Base-by-base conservation (phyloP, 1,139 yeast species). In the Candida dubliniensis region DNA sequence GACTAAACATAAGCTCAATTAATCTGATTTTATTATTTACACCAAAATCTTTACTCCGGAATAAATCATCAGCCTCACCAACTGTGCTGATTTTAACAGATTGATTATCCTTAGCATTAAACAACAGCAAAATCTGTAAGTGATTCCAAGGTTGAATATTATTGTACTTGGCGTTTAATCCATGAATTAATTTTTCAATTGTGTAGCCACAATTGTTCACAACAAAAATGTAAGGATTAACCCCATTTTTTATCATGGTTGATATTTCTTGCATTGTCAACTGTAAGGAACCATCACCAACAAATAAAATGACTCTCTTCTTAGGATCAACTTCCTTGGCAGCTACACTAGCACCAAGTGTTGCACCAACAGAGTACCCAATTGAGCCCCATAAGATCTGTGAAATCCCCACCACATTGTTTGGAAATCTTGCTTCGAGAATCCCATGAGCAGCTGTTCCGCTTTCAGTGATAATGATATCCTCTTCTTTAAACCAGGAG, bases 391-490 rank as follows among this genome's bases (percentile, higher is more conserved):
- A 88, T 60, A 88, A 74, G 38, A 87, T 95, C 70, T 88, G 96
- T 43, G 95, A 86, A 53, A 88, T 87, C 59, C 95, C 95, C 53
- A 79, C 68, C 37, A 84, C 76, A 63, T 82, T 71, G 59, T 77
- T 70, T 52, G 96, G 95, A 82, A 85, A 87, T 60, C 80, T 79
- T 37, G 93, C 76, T 61, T 83, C 87, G 55, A 84, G 79, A 54
- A 88, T 82, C 69, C 96, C 96, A 61, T 88, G 87, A 33, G 95
- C 88, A 31, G 95, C 84, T 36, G 96, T 88, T 69, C 96, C 96
- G 39, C 96, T 87, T 67, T 88, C 96, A 47, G 93, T 82, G 56
- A 88, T 76, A 54, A 88, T 79, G 48, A 87, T 76, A 67, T 88
- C 96, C 52, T 93, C 91, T 58, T 83, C 84, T 61, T 77, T 74